Evolutionary conservation across 306 rosid species (phyloP).

Genomic region (Trifolium dubium): DNA sequence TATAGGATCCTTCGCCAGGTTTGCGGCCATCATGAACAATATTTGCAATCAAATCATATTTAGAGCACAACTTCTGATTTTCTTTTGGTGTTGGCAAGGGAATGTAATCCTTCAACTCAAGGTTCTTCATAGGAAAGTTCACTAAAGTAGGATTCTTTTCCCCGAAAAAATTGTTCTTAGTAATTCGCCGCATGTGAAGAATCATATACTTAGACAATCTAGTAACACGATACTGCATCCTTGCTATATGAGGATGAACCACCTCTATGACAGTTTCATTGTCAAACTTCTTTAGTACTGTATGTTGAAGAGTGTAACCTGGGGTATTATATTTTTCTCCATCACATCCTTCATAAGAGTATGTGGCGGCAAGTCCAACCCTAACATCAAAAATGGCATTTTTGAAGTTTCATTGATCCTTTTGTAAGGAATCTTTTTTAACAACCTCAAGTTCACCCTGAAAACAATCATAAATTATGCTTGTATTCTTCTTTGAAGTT

Average conservation of each 20-base stretch:
- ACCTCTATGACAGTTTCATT: slow-evolving; percentile 92
- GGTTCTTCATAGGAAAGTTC: slow-evolving; percentile 93
- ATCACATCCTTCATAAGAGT: slow-evolving; percentile 93
- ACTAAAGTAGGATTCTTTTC: slow-evolving; percentile 99
- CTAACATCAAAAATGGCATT: slow-evolving; percentile 95
- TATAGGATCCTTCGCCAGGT: slow-evolving; percentile 86
- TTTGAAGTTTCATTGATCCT: slow-evolving; percentile 57
- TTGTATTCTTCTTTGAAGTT: slow-evolving; percentile 73
- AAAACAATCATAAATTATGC: slow-evolving; percentile 88
- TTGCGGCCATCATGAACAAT: slow-evolving; percentile 93
- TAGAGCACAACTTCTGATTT: slow-evolving; percentile 71
- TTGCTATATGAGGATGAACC: slow-evolving; percentile 86
- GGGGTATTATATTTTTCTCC: slow-evolving; percentile 99
- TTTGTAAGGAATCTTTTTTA: slow-evolving; percentile 74
- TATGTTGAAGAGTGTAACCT: slow-evolving; percentile 97
- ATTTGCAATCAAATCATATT: slow-evolving; percentile 90
- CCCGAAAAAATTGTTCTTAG: slow-evolving; percentile 91
- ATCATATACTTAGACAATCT: slow-evolving; percentile 82
- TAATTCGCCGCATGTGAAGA: slow-evolving; percentile 92
- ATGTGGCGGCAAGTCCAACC: slow-evolving; percentile 95
- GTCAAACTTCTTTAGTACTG: slow-evolving; percentile 90
- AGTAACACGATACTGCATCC: slow-evolving; percentile 88
- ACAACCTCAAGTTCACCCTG: slow-evolving; percentile 99
- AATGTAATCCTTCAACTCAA: slow-evolving; percentile 94
- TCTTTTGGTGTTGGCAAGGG: slow-evolving; percentile 84